These are phyloP conservation scores for Lactarius sanguifluus DNA, from an alignment of 768 basidiomycete species.

Conservation along the genomic window DNA sequence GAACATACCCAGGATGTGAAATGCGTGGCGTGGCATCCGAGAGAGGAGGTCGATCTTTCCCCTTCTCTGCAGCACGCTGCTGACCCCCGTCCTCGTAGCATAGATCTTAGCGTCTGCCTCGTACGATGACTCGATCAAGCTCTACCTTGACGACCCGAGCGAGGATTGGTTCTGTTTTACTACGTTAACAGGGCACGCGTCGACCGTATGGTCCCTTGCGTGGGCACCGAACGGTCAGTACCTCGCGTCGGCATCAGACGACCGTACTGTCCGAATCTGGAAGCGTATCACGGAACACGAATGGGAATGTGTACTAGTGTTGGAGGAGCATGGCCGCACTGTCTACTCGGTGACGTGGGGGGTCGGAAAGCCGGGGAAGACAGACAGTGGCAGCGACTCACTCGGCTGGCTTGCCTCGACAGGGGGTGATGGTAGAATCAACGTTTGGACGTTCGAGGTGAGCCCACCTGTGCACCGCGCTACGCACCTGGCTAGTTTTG, in stretches of 20 bases:
- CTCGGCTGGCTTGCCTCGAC: conserved; percentile 85
- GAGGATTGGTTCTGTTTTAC: conserved; percentile 93
- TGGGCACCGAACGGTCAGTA: conserved; percentile 77
- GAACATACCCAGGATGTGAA: conserved; percentile 98
- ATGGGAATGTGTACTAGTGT: conserved; percentile 60
- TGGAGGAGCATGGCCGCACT: conserved; percentile 67
- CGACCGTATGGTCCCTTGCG: conserved; percentile 90
- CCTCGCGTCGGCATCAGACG: conserved; percentile 86
- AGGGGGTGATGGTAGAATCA: conserved; percentile 82
- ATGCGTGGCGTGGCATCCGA: conserved; percentile 91
- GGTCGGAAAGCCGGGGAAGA: conserved; percentile 33
- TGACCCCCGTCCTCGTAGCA: conserved; percentile 32
- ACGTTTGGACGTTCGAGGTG: conserved; percentile 77
- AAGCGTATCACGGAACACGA: conserved; percentile 57
- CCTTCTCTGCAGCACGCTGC: conserved; percentile 9
- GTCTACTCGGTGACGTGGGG: conserved; percentile 86
- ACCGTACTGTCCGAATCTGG: conserved; percentile 85
- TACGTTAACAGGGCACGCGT: conserved; percentile 76
- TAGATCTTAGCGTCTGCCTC: conserved; percentile 96
- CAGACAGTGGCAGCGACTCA: conserved; percentile 34
- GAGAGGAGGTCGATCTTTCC: conserved; percentile 63
- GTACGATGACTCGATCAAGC: conserved; percentile 94
- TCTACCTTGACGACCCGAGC: conserved; percentile 89
- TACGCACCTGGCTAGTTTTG: not conserved
- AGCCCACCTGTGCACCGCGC: conserved; percentile 4